Evolutionary conservation across 2,329 filamentous ascomycete species (phyloP).

Genomic region (Pseudogymnoascus sp.): DNA sequence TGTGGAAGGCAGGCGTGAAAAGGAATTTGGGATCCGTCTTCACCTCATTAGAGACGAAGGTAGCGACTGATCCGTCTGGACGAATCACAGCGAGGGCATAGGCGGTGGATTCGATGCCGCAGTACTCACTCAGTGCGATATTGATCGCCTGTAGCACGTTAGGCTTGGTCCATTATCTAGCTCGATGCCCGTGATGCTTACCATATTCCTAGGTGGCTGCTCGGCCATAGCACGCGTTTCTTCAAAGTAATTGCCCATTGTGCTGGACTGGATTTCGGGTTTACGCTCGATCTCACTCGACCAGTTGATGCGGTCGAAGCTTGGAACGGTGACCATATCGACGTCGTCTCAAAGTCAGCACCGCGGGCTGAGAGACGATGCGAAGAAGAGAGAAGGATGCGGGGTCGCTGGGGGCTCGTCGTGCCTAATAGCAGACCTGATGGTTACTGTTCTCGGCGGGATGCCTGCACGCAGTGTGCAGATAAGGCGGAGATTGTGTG

Average conservation of each 20-base stretch:
- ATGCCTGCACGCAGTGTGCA: neutral
- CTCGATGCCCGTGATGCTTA: neutral
- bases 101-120: constrained; percentile 3
- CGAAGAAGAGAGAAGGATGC: neutral
- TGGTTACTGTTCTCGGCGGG: neutral
- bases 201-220: neutral
- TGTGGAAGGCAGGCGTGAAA: neutral
- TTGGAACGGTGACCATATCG: neutral
- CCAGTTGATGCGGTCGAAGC: neutral
- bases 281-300: neutral
- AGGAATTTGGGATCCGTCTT: constrained; percentile 1
- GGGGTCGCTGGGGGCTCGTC: neutral
- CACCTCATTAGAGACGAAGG: constrained; percentile 4
- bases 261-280: neutral
- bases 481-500: neutral
- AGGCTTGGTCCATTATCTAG: neutral
- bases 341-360: neutral
- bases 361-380: neutral
- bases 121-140: neutral
- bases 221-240: neutral
- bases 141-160: constrained; percentile 4
- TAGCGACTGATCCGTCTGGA: constrained; percentile 3
- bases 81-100: constrained; percentile 1
- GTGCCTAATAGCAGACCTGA: neutral
- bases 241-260: neutral